These are phyloP conservation scores for Cytospora piceae DNA, from an alignment of 2,329 filamentous ascomycete genomes.

Conservation along the genomic window DNA sequence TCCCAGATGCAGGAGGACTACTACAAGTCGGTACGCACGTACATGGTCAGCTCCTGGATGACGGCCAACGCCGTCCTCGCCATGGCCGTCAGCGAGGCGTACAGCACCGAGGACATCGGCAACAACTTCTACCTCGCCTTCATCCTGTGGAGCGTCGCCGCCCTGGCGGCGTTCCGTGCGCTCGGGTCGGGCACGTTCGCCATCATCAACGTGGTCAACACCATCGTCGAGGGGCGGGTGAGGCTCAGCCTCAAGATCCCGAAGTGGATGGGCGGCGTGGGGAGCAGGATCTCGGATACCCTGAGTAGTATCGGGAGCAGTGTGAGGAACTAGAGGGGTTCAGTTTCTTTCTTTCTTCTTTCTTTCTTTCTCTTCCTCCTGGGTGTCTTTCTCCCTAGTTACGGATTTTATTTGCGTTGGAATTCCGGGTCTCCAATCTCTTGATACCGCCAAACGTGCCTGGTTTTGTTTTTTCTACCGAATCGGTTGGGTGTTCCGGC, in stretches of 20 bases:
- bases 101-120: conserved; percentile 70
- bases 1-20: conserved; percentile 95
- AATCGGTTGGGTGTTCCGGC: conserved; percentile 1
- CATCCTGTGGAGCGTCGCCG: conserved; percentile 89
- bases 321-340: conserved; percentile 40
- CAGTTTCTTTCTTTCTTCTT: neutral
- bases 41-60: conserved; percentile 98
- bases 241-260: conserved; percentile 60
- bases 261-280: conserved; percentile 51
- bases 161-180: conserved; percentile 84
- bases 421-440: neutral
- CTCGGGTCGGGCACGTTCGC: conserved; percentile 81
- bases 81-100: conserved; percentile 90
- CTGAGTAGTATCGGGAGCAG: conserved; percentile 55
- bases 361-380: neutral
- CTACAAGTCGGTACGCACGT: conserved; percentile 94
- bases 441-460: conserved; percentile 13
- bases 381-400: neutral
- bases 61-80: conserved; percentile 87
- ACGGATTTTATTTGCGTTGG: neutral
- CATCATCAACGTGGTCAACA: conserved; percentile 81
- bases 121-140: conserved; percentile 91
- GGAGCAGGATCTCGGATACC: conserved; percentile 50
- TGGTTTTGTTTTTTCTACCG: conserved; percentile 5
- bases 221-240: conserved; percentile 83